Evolutionary conservation across 202 grass and related monocot genomes (phyloP).

Genomic region (Elaeis oleifera): DNA sequence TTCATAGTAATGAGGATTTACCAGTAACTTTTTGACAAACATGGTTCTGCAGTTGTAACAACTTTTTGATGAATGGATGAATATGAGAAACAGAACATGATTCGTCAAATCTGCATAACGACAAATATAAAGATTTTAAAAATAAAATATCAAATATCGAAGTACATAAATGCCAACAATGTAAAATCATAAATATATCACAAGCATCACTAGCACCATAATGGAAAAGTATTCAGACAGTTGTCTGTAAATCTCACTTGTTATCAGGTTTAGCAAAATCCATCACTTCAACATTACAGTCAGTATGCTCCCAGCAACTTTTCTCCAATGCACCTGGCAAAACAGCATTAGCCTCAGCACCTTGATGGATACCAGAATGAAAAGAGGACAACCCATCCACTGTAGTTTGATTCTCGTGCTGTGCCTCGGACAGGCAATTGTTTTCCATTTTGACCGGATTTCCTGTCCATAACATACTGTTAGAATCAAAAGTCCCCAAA

Average conservation of each 20-base stretch:
- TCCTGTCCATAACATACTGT: conserved; percentile 43
- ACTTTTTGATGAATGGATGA: conserved; percentile 67
- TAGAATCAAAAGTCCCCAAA: conserved; percentile 33
- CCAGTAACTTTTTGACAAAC: conserved; percentile 29
- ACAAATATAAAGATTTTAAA: not conserved
- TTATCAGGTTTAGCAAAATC: conserved; percentile 22
- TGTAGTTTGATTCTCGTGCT: conserved; percentile 8
- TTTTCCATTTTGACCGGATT: conserved; percentile 24
- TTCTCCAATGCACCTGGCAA: conserved; percentile 27
- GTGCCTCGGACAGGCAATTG: conserved; percentile 21
- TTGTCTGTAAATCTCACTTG: conserved; percentile 32
- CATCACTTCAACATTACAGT: conserved; percentile 13
- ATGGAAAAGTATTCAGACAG: conserved; percentile 3
- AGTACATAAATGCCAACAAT: no score
- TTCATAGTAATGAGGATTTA: conserved; percentile 41
- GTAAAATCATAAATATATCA: no score
- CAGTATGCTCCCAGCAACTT: conserved; percentile 16
- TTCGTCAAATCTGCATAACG: conserved; percentile 46
- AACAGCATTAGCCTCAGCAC: conserved; percentile 26
- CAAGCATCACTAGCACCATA: no score
- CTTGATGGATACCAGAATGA: conserved; percentile 23
- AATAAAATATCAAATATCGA: not conserved
- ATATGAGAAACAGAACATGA: conserved; percentile 48
- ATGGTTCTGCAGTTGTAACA: conserved; percentile 35
- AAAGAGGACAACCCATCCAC: conserved; percentile 27